Evolutionary conservation across 768 basidiomycete species (phyloP).

Genomic region (Xerocomus spinulosus): DNA sequence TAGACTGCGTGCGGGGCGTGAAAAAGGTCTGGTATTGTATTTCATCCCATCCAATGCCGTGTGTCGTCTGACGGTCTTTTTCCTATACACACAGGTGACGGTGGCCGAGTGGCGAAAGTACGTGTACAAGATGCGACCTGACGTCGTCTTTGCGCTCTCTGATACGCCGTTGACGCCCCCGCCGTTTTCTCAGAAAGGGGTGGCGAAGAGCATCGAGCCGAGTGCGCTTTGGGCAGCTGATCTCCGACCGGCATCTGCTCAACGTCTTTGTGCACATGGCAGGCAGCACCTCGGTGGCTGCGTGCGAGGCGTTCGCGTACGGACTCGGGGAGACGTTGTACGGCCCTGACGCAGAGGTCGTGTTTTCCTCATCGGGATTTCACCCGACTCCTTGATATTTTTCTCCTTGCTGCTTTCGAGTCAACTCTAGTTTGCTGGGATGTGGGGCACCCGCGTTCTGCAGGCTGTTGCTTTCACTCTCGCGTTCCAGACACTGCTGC

Average conservation of each 20-base stretch:
- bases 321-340: slow-evolving; percentile 53
- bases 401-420: too few species aligned
- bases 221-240: slow-evolving; percentile 59
- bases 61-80: neutral
- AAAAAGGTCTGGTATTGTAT: slow-evolving; percentile 60
- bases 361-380: too few species aligned
- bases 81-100: slow-evolving; percentile 42
- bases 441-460: too few species aligned
- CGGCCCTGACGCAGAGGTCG: slow-evolving; percentile 51
- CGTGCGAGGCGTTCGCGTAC: slow-evolving; percentile 61
- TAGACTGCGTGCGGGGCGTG: slow-evolving; percentile 62
- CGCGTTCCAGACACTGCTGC: too few species aligned
- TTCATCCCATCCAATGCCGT: neutral
- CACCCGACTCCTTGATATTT: too few species aligned
- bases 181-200: slow-evolving; percentile 72
- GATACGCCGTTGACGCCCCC: slow-evolving; percentile 64
- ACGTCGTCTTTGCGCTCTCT: slow-evolving; percentile 65
- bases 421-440: too few species aligned
- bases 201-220: slow-evolving; percentile 71
- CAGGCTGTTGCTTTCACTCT: too few species aligned
- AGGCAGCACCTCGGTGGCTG: slow-evolving; percentile 51
- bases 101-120: slow-evolving; percentile 54
- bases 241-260: slow-evolving; percentile 40
- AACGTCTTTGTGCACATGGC: slow-evolving; percentile 67
- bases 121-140: slow-evolving; percentile 52